These are phyloP conservation scores for Sutorius australiensis DNA, from an alignment of 768 basidiomycete genomes.

Conservation along the genomic window DNA sequence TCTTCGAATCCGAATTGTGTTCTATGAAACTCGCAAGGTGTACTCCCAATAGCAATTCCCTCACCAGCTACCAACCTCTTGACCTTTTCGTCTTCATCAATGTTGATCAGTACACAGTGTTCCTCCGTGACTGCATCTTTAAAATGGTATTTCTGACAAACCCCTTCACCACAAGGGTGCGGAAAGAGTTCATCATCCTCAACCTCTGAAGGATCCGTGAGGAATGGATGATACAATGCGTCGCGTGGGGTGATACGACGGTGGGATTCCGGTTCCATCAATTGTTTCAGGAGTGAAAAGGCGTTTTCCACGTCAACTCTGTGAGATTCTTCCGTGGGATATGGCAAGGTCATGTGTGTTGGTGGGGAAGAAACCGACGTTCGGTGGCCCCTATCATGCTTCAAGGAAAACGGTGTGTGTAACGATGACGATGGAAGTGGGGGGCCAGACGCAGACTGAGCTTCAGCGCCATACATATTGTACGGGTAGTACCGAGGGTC, in stretches of 20 bases:
- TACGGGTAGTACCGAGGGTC: slow-evolving; percentile 58
- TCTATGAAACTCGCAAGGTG: slow-evolving; percentile 61
- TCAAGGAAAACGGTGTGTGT: slow-evolving; percentile 21
- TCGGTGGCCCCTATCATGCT: slow-evolving; percentile 11
- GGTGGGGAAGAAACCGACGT: slow-evolving; percentile 24
- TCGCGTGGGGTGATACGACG: slow-evolving; percentile 72
- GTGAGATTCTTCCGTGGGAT: slow-evolving; percentile 39
- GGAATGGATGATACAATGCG: slow-evolving; percentile 78
- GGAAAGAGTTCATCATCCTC: slow-evolving; percentile 69
- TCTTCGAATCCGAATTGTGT: slow-evolving; percentile 15
- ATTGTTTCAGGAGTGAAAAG: slow-evolving; percentile 67
- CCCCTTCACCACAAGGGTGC: slow-evolving; percentile 63
- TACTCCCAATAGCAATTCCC: slow-evolving; percentile 56
- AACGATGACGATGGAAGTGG: slow-evolving; percentile 37
- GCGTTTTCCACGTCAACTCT: slow-evolving; percentile 57
- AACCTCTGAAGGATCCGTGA: slow-evolving; percentile 44
- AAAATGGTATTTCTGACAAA: slow-evolving; percentile 61
- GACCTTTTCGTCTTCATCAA: slow-evolving; percentile 33
- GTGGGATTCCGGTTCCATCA: slow-evolving; percentile 76
- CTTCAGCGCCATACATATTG: slow-evolving; percentile 28
- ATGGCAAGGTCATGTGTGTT: slow-evolving; percentile 11
- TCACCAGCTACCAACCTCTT: slow-evolving; percentile 32
- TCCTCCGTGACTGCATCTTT: slow-evolving; percentile 57
- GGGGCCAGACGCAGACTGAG: slow-evolving; percentile 19
- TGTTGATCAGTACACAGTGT: slow-evolving; percentile 45